Base-by-base conservation (phyloP, 2,329 filamentous ascomycete species). In the Ampelomyces quisqualis region DNA sequence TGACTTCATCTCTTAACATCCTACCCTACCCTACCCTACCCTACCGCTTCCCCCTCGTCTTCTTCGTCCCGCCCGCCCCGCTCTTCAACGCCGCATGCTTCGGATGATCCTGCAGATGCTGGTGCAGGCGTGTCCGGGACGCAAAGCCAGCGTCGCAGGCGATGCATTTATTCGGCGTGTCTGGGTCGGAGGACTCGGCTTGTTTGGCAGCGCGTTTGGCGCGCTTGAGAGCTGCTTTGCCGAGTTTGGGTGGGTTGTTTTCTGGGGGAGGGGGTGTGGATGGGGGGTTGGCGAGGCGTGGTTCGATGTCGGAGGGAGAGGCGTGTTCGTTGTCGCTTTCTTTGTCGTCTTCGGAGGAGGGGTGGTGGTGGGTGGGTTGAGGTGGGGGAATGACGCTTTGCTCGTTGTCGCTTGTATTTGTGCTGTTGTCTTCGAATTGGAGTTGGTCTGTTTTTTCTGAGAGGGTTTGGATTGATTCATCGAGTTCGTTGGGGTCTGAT, bases 91-190 rank as follows among this genome's bases (percentile, higher is more conserved):
- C 78, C 5, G 84, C 85, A 70, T 93, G 87, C 7, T 71, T 71
- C 0, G 53, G 54, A 13, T 79, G 69, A n/a, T 57, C 77, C 47
- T 81, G 79, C 43, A 93, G 76, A 65, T 94, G 89, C 37, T 78
- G 73, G 63, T 91, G 91, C 13, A 94, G 69, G 51, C 81, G 82
- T 5, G 80, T 85, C 53, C 82, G 84, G 1, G 85, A 88, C 0
- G 79, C 81, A 70, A 97, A 98, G 0, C 71, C 77, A 52, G 86
- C 88, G 52, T 82, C 79, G 68, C 93, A 97, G 4, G 82, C 79
- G 2, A 85, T 79, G 62, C 93, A 97, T 56, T 84, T 84, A 38
- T 88, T 79, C 20, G 81, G 72, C 51, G 50, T 15, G 2, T 63
- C 64, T 2, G 47, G 10, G 5, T 64, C 58, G 4, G 51, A 50